Conservation (phyloP, 345 rosid genomes). For the Linum usitatissimum region DNA sequence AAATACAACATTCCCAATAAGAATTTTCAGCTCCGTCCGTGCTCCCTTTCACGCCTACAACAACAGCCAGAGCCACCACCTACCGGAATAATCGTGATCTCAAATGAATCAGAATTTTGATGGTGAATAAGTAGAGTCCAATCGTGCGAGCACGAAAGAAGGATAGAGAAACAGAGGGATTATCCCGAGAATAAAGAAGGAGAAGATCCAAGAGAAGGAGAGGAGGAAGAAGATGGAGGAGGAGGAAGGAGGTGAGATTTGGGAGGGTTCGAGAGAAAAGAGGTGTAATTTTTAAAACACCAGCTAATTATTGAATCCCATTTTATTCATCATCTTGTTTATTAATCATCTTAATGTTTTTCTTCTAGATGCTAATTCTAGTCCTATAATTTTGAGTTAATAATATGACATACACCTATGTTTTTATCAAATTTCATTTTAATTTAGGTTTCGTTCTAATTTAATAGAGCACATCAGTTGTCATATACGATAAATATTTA, state of each 20-base stretch:
- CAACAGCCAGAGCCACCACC: not conserved
- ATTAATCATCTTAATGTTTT: no score
- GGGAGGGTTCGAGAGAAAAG: constrained; percentile 32
- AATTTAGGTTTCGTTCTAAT: no score
- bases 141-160: not conserved
- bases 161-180: not conserved
- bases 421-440: no score
- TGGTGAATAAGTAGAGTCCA: not conserved
- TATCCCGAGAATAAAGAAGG: not conserved
- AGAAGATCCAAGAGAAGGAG: constrained; percentile 11
- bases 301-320: constrained; percentile 17
- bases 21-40: constrained; percentile 9
- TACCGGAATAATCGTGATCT: not conserved
- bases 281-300: not conserved
- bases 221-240: not conserved
- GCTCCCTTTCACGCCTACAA: constrained; percentile 6
- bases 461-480: no score
- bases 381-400: no score
- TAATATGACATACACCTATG: no score
- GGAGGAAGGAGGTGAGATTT: not conserved
- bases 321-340: not conserved
- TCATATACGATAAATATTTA: no score
- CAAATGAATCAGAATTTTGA: constrained; percentile 1
- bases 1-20: constrained; percentile 40
- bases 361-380: no score